phyloP scores from a whole-genome alignment of 2,329 filamentous ascomycete genomes.

The Colletotrichum orchidophilum region DNA sequence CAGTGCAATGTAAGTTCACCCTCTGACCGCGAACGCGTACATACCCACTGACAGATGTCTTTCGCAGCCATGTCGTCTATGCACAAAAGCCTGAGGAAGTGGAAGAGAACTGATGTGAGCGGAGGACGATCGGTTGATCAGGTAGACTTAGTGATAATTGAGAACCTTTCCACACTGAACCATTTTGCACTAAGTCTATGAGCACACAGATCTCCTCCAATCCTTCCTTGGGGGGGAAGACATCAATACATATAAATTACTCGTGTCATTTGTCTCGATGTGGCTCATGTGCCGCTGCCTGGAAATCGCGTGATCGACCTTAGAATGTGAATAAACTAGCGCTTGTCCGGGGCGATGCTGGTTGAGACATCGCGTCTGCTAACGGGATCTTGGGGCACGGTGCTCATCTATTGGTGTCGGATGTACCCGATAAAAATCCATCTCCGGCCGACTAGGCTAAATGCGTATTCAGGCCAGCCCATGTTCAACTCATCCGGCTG shows the following conservation, averaged over 20 bases:
- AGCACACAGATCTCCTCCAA: too few relatives aligned
- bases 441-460: background rate
- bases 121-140: too few relatives aligned
- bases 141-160: too few relatives aligned
- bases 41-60: background rate
- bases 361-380: background rate
- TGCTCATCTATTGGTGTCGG: background rate
- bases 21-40: too few relatives aligned
- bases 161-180: too few relatives aligned
- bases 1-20: conserved; percentile 36
- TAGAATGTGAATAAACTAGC: background rate
- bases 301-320: background rate
- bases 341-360: background rate
- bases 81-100: conserved; percentile 10
- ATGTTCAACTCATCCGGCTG: background rate
- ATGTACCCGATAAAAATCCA: background rate
- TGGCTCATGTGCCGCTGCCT: background rate
- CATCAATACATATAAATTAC: too few relatives aligned
- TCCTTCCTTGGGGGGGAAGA: too few relatives aligned
- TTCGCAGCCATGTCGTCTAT: conserved; percentile 22
- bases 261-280: too few relatives aligned
- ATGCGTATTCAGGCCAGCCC: background rate
- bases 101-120: too few relatives aligned
- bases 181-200: too few relatives aligned
- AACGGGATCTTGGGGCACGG: background rate